Evolutionary conservation across 192 early-diverging fungal genomes (phyloP), one percentile per base, ranked within the genome.

Genomic region (Entomortierella chlamydospora): DNA sequence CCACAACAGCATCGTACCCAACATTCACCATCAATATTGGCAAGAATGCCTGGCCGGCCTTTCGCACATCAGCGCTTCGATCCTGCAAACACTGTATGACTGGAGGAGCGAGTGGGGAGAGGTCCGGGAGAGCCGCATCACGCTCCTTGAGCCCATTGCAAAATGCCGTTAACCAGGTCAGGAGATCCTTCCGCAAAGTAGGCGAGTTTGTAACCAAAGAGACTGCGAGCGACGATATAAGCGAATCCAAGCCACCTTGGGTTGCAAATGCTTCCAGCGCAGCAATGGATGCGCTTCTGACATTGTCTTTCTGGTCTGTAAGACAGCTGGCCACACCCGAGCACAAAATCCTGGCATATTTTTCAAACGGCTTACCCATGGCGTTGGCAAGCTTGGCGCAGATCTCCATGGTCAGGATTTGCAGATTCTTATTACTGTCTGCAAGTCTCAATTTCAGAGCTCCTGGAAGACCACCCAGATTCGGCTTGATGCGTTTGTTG

Each of bases 341-440:
- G 29, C 91, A 87, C 6, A 99, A 76, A 0, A 89, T 73, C 43
- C 91, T 92, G 17, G 90, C 85, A 70, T 92, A 88, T 29, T 89
- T 86, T 8, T 95, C 92, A 76, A 95, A 95, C 2, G 95, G 95
- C 33, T 93, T 93, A 11, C 95, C 97, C 84, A 96, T 92, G 17
- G 94, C 91, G 0, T 85, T 73, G 3, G 95, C 94, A 18, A 99
- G 73, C 9, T 78, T 82, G 0, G 91, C 92, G 45, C 91, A 86
- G 25, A 99, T 82, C n/a, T 95, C 95, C 37, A 96, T 87, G 0
- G 96, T 90, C 58, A 89, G 78, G 12, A 91, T 90, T 13, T 91
- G 88, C 22, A 99, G 81, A 67, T 95, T 97, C 72, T 96, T 95
- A 85, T 99, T 99, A 60, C 88, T 92, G 72, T 99, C 98, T 28